Base-by-base conservation (phyloP, 306 rosid species). In the Arachis stenosperma region DNA sequence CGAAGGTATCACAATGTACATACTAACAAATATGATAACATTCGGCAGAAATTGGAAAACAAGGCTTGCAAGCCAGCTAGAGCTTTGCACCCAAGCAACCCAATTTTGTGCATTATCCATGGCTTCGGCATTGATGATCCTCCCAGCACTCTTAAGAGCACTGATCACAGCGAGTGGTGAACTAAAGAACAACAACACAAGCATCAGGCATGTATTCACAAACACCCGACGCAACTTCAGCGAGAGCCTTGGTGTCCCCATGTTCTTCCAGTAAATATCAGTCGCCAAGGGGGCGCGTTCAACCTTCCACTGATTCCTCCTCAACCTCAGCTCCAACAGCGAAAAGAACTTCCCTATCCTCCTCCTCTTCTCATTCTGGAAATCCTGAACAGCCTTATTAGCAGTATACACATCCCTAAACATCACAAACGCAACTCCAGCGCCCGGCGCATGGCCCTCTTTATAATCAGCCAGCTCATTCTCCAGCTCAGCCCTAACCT, bases 251-350 rank as follows among this genome's bases (percentile, higher is more conserved):
- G 95, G 77, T 0, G 97, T 86, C 29, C 99, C 99, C 90, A 94
- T 80, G 61, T 94, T 93, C 69, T 89, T 94, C 99, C 99, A 94
- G 56, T 91, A 94, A 78, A 94, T 89, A 70, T 94, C 99, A 3
- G 88, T 79, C 0, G 97, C 97, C 89, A 94, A 81, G 17, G 99
- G 97, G 14, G 99, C 99, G 7, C 96, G 88, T 86, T 94, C 99
- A 62, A 91, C 99, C 83, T 94, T 91, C 99, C 99, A 94, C 63
- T 94, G 95, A 85, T 86, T 94, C 79, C 97, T 88, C 69, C 83
- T 78, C 36, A 94, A 77, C 12, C 98, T 90, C 68, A 91, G 70
- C 76, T 94, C 99, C 86, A 77, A 30, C 2, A 94, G 82, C 4
- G 97, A 94, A 71, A 91, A 94, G 79, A 94, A 94, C 81, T 85